A percentile compares a stretch with the other conserved stretches of the same genome.
These are phyloP conservation scores for Alternaria burnsii DNA, from an alignment of 2,329 filamentous ascomycete genomes.

Conservation along the genomic window DNA sequence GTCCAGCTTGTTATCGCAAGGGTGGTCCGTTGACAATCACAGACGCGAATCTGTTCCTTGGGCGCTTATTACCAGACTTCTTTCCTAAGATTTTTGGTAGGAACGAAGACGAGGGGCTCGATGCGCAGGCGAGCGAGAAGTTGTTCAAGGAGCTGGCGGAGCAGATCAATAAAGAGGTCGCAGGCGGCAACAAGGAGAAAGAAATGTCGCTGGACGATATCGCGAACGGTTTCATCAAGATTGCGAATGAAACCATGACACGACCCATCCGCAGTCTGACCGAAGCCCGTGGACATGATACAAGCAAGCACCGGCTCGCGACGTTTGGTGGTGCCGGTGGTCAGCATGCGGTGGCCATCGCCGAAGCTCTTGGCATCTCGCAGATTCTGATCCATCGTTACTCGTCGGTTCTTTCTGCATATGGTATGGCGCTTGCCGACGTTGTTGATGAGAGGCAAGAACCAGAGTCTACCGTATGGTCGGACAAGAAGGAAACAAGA, in stretches of 20 bases:
- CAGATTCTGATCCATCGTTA: slow-evolving; percentile 89
- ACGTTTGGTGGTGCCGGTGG: slow-evolving; percentile 93
- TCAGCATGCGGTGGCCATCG: slow-evolving; percentile 91
- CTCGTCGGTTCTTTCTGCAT: slow-evolving; percentile 87
- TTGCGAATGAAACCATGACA: slow-evolving; percentile 92
- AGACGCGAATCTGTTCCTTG: slow-evolving; percentile 87
- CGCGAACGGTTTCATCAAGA: slow-evolving; percentile 86
- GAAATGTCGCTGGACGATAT: slow-evolving; percentile 83
- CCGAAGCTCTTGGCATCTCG: slow-evolving; percentile 80
- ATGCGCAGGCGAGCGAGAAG: slow-evolving; percentile 76
- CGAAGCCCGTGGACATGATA: slow-evolving; percentile 91
- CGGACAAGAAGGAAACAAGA: slow-evolving; percentile 65
- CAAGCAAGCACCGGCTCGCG: slow-evolving; percentile 86
- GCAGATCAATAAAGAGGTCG: slow-evolving; percentile 79
- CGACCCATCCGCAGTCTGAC: slow-evolving; percentile 89
- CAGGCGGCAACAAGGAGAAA: slow-evolving; percentile 64
- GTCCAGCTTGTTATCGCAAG: slow-evolving; percentile 90
- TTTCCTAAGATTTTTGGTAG: slow-evolving; percentile 96
- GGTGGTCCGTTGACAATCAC: slow-evolving; percentile 91
- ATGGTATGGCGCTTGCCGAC: slow-evolving; percentile 91
- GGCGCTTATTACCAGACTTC: slow-evolving; percentile 85
- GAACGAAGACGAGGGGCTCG: slow-evolving; percentile 82
- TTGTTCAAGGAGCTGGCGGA: slow-evolving; percentile 79
- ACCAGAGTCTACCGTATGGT: slow-evolving; percentile 70
- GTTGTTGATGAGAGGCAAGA: slow-evolving; percentile 92